These are phyloP conservation scores for Prunus mume DNA, from an alignment of 306 rosid species.

Conservation along the genomic window DNA sequence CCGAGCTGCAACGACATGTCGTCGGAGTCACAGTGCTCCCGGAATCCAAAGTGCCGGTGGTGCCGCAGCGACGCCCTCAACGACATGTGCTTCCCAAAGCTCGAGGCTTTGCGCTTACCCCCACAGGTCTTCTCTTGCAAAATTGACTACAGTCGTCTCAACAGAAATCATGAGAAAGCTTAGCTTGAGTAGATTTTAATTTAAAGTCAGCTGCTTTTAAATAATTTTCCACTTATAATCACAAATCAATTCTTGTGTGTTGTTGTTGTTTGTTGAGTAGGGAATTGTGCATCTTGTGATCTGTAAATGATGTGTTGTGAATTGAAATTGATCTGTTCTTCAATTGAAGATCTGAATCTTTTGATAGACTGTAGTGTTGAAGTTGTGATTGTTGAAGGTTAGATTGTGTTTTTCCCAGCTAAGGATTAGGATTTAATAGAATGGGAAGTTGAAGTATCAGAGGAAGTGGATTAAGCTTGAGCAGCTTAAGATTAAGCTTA, in stretches of 20 bases:
- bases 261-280: neutral
- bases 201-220: neutral
- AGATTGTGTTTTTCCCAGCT: neutral
- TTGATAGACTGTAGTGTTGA: neutral
- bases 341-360: neutral
- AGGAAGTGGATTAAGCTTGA: too few relatives aligned
- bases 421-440: neutral
- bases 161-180: constrained; percentile 2
- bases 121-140: constrained; percentile 72
- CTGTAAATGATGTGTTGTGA: neutral
- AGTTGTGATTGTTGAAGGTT: neutral
- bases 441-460: too few relatives aligned
- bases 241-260: neutral
- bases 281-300: neutral
- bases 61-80: constrained; percentile 68
- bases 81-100: constrained; percentile 69
- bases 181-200: neutral
- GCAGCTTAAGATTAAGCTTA: too few relatives aligned
- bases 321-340: neutral
- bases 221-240: neutral
- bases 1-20: constrained; percentile 52
- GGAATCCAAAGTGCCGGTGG: constrained; percentile 71
- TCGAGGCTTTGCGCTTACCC: constrained; percentile 80
- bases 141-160: neutral
- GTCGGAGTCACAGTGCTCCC: constrained; percentile 52